Evolutionary conservation across 805 yeast genomes (phyloP), one percentile per base, ranked within the genome.

Genomic region (Wickerhamiella shivajii): DNA sequence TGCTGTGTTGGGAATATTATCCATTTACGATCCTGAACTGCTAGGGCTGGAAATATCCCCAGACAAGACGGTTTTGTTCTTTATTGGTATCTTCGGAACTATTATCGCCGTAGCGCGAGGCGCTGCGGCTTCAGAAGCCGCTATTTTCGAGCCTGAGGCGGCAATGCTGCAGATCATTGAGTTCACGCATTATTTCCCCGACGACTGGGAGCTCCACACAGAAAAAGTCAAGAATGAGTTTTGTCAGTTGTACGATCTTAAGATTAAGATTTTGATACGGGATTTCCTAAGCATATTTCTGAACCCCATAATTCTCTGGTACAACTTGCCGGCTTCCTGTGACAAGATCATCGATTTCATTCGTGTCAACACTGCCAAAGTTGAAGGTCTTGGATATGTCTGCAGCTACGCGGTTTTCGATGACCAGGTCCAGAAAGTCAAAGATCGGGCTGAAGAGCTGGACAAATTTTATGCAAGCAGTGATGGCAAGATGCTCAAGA

Each of bases 351-450:
- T 90, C 20, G 97, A 90, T 50, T 90, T 90, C 49, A 81, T 87
- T 53, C 60, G 97, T 36, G 96, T 87, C 39, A 77, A 71, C 44
- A 74, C 93, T 9, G 74, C 84, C 9, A 90, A 87, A 52, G 81
- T 85, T 30, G 96, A 85, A 57, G 97, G 95, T 0, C 60, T 90
- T 25, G 99, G 98, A 0, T 77, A 85, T 49, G 93, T 90, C 24
- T 87, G 97, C 50, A 75, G 81, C 19, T 83, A 76, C 63, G 97
- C 97, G 2, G 80, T 81, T 74, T 90, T 90, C 56, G 77, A 81
- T 44, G 84, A 75, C 40, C 71, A 70, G 42, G 64, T 66, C 13
- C 40, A 43, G 16, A 43, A 51, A 14, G 61, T 58, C 14, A 55
- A 53, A 34, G 57, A 39, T 37, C 55, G 42, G 49, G 47, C 43